These are phyloP conservation scores for Zea luxurians DNA, from an alignment of 176 grass and related monocot genomes.

Conservation along the genomic window DNA sequence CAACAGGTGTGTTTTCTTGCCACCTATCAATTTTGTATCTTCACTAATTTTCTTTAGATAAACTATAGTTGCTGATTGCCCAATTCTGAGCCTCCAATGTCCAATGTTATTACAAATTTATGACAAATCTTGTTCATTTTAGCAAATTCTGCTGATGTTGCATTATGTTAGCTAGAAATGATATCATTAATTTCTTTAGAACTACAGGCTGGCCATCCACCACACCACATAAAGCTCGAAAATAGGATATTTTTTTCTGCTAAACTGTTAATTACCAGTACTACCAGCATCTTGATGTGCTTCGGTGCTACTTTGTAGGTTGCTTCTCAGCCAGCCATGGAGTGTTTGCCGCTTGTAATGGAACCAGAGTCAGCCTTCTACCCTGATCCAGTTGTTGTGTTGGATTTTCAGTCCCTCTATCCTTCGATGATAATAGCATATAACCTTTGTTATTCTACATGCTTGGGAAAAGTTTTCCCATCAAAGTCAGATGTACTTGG, in stretches of 20 bases:
- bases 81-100: conserved; percentile 13
- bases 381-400: conserved; percentile 83
- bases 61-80: conserved; percentile 8
- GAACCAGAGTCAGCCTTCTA: conserved; percentile 97
- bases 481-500: conserved; percentile 84
- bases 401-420: conserved; percentile 99
- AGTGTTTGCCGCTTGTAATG: conserved; percentile 97
- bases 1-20: conserved; percentile 57
- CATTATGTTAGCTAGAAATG: conserved; percentile 24
- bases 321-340: conserved; percentile 96
- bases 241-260: conserved; percentile 14
- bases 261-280: conserved; percentile 13
- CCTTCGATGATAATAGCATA: conserved; percentile 99
- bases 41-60: conserved; percentile 23
- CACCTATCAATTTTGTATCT: conserved; percentile 9
- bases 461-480: conserved; percentile 92
- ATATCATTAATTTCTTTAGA: not conserved
- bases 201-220: not conserved
- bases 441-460: conserved; percentile 92
- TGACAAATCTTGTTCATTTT: conserved; percentile 13
- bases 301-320: conserved; percentile 61
- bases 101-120: not conserved
- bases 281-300: conserved; percentile 33
- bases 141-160: conserved; percentile 10
- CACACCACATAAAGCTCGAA: conserved; percentile 18